Percentiles rank a stretch among this genome's conserved stretches.
These are phyloP conservation scores for Salix dunnii DNA, from an alignment of 345 rosid species.

Conservation along the genomic window DNA sequence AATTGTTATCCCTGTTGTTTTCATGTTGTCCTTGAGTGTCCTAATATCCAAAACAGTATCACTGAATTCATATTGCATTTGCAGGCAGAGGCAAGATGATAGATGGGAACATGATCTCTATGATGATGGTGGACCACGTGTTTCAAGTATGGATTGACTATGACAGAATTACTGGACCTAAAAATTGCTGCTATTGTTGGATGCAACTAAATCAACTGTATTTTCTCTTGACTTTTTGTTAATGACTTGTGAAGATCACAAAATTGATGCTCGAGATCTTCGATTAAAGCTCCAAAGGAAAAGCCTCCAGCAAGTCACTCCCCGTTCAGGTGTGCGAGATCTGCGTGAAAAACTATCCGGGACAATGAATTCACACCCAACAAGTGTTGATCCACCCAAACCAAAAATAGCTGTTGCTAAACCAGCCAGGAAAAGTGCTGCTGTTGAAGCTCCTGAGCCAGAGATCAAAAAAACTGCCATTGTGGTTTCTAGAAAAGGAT, in stretches of 20 bases:
- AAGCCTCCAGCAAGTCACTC: constrained; percentile 43
- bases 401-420: constrained; percentile 48
- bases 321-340: constrained; percentile 59
- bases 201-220: constrained; percentile 34
- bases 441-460: constrained; percentile 49
- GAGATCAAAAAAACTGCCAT: constrained; percentile 51
- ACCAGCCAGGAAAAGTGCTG: constrained; percentile 55
- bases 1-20: not conserved
- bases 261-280: constrained; percentile 73
- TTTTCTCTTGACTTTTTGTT: constrained; percentile 44
- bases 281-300: constrained; percentile 87
- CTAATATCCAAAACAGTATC: not conserved
- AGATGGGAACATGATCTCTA: constrained; percentile 99
- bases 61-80: constrained; percentile 17
- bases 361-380: constrained; percentile 51
- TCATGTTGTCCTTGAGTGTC: not conserved
- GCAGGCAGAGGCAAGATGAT: constrained; percentile 93
- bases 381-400: constrained; percentile 49
- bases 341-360: constrained; percentile 92
- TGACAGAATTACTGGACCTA: constrained; percentile 28
- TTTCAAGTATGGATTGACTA: constrained; percentile 64
- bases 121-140: constrained; percentile 39
- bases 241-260: constrained; percentile 59
- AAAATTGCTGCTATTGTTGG: constrained; percentile 34
- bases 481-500: constrained; percentile 49